phyloP scores from a whole-genome alignment of 495 filamentous ascomycete genomes.

The Margaritispora aquatica region DNA sequence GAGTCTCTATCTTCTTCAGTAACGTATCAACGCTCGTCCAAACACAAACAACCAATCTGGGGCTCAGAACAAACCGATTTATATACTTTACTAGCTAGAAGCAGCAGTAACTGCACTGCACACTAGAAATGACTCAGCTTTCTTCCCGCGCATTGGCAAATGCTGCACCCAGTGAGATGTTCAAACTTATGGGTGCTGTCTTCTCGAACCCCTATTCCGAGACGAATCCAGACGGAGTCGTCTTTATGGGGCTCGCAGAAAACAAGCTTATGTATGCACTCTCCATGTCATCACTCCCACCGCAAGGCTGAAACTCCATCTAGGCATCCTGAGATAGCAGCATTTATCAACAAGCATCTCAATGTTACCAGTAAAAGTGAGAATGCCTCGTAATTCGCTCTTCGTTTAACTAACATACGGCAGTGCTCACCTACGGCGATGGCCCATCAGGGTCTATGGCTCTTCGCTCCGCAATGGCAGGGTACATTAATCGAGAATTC shows the following conservation, averaged over 20 bases:
- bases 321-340: constrained; percentile 10
- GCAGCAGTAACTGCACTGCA: neutral
- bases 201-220: constrained; percentile 1
- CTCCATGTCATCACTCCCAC: neutral
- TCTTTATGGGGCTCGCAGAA: constrained; percentile 9
- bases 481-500: constrained; percentile 3
- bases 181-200: neutral
- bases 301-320: neutral
- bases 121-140: neutral
- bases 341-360: neutral
- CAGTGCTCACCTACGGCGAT: constrained; percentile 5
- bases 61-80: no score
- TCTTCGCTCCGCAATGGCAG: neutral
- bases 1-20: no score
- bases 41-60: no score
- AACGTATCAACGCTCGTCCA: no score
- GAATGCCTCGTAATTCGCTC: neutral
- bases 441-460: constrained; percentile 1
- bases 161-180: neutral
- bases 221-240: constrained; percentile 3
- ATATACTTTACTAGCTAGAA: no score
- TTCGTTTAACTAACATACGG: neutral
- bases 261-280: constrained; percentile 8
- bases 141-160: constrained; percentile 1
- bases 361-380: constrained; percentile 4